Conservation (phyloP, 2,329 filamentous ascomycete species). For the Curvularia lunata region DNA sequence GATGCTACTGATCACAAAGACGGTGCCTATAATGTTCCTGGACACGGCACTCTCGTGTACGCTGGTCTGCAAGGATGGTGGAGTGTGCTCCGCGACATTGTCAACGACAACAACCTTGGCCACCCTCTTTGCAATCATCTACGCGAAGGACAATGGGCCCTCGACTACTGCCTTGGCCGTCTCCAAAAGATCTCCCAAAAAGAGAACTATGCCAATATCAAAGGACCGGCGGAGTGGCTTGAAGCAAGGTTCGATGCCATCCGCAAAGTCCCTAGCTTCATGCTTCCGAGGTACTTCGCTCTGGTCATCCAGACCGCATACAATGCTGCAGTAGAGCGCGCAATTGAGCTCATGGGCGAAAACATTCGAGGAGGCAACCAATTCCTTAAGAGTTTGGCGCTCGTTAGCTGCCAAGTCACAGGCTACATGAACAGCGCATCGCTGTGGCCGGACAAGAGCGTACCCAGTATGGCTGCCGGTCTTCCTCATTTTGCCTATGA, state of each 20-base stretch:
- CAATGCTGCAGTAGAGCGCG: slow-evolving; percentile 78
- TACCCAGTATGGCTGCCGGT: slow-evolving; percentile 88
- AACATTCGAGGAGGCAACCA: slow-evolving; percentile 81
- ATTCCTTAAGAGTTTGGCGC: slow-evolving; percentile 85
- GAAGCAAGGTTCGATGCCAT: slow-evolving; percentile 85
- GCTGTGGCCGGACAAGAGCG: slow-evolving; percentile 81
- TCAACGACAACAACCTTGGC: slow-evolving; percentile 86
- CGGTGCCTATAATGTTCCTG: slow-evolving; percentile 88
- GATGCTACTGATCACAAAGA: slow-evolving; percentile 80
- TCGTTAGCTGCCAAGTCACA: slow-evolving; percentile 91
- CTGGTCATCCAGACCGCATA: slow-evolving; percentile 88
- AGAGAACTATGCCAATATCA: slow-evolving; percentile 67
- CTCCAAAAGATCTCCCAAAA: slow-evolving; percentile 74
- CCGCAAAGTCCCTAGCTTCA: slow-evolving; percentile 81
- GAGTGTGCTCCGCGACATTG: slow-evolving; percentile 85
- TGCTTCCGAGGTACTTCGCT: slow-evolving; percentile 92
- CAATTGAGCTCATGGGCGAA: slow-evolving; percentile 77
- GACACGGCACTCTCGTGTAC: slow-evolving; percentile 84
- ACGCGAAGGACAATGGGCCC: slow-evolving; percentile 86
- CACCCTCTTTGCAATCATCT: slow-evolving; percentile 94
- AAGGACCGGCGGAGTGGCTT: slow-evolving; percentile 76
- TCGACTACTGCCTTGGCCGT: slow-evolving; percentile 84
- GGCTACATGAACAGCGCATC: slow-evolving; percentile 90
- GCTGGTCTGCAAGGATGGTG: slow-evolving; percentile 99
- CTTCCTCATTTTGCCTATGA: slow-evolving; percentile 91